phyloP scores from a whole-genome alignment of 805 yeast genomes.

The Candida lessepsii region DNA sequence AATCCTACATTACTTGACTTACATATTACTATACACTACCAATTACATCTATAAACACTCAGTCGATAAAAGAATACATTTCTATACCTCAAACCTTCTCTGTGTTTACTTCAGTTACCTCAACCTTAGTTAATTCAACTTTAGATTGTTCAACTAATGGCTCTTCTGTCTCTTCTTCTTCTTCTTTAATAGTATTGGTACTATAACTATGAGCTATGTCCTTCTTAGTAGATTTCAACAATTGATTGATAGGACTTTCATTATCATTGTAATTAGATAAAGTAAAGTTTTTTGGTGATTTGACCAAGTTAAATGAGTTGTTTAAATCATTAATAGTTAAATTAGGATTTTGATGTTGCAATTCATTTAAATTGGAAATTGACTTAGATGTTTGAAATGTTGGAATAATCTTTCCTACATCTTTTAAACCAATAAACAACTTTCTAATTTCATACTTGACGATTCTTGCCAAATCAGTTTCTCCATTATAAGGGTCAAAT shows the following conservation, averaged over 20 bases:
- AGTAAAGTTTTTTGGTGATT: constrained; percentile 42
- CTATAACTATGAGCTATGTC: constrained; percentile 31
- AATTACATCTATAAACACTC: no score
- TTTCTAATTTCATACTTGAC: constrained; percentile 35
- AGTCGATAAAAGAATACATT: no score
- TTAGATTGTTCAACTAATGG: not conserved
- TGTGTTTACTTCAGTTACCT: not conserved
- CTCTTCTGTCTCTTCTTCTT: constrained; percentile 31
- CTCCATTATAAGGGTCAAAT: constrained; percentile 14
- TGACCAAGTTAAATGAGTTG: constrained; percentile 27
- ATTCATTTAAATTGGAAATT: constrained; percentile 19
- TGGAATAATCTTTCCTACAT: constrained; percentile 32
- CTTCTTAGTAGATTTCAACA: constrained; percentile 22
- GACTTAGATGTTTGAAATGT: constrained; percentile 31
- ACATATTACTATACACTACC: no score
- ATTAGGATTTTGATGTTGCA: constrained; percentile 15
- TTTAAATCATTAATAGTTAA: constrained; percentile 17
- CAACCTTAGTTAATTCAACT: not conserved
- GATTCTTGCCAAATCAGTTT: constrained; percentile 31
- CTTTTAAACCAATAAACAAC: constrained; percentile 30
- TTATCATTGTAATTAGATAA: constrained; percentile 34
- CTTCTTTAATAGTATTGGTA: constrained; percentile 40
- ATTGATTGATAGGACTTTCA: constrained; percentile 37
- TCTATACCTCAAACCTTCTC: no score
- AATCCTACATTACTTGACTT: no score